Evolutionary conservation across 805 yeast genomes (phyloP).

Genomic region (Saccharomycopsis amapae): DNA sequence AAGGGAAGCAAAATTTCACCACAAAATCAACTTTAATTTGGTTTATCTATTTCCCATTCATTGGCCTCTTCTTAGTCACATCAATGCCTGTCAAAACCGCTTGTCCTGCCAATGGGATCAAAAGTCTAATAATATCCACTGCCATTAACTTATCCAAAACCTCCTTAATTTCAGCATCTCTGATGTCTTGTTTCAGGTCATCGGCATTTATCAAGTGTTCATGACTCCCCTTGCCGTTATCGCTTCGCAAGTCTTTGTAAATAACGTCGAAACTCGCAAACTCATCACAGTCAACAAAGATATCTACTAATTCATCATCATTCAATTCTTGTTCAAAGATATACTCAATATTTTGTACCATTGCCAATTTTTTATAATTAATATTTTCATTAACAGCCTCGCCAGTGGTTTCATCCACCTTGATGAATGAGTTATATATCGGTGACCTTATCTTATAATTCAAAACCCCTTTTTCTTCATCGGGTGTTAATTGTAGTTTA

Average conservation of each 20-base stretch:
- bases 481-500: slow-evolving; percentile 19
- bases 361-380: slow-evolving; percentile 28
- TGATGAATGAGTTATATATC: slow-evolving; percentile 23
- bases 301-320: slow-evolving; percentile 65
- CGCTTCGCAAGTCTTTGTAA: not conserved
- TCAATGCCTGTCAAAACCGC: slow-evolving; percentile 12
- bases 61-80: too few relatives aligned
- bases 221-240: not conserved
- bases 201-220: not conserved
- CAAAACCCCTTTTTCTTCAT: slow-evolving; percentile 27
- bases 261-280: slow-evolving; percentile 6
- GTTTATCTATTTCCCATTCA: too few relatives aligned
- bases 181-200: not conserved
- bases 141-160: slow-evolving; percentile 5
- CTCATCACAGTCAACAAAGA: slow-evolving; percentile 59
- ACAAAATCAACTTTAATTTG: too few relatives aligned
- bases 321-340: slow-evolving; percentile 47
- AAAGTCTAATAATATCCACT: slow-evolving; percentile 9
- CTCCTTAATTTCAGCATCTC: not conserved
- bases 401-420: not conserved
- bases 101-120: slow-evolving; percentile 18
- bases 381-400: not conserved
- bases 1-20: too few relatives aligned
- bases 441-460: slow-evolving; percentile 32
- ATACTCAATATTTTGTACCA: slow-evolving; percentile 32